A percentile compares a stretch with the other conserved stretches of the same genome.
These are phyloP conservation scores for Silene conica DNA, from an alignment of 148 eudicot species.

Conservation along the genomic window DNA sequence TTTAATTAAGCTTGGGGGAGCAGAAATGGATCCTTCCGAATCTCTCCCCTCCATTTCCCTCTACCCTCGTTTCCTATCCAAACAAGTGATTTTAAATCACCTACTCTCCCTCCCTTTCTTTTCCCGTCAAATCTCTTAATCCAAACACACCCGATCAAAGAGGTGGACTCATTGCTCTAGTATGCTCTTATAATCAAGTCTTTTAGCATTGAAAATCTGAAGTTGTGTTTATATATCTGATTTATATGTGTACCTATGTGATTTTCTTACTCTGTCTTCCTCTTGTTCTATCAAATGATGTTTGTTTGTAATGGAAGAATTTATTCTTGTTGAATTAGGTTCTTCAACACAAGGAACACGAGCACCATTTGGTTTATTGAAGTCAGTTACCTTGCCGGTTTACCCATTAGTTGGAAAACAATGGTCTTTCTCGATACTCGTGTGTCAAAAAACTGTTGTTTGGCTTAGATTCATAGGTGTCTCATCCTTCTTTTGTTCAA, in stretches of 20 bases:
- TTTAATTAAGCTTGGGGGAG: no score
- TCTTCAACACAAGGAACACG: neutral
- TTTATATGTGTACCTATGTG: neutral
- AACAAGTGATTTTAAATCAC: no score
- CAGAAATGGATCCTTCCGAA: no score
- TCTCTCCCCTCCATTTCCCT: no score
- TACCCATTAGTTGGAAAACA: neutral
- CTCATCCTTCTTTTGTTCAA: neutral
- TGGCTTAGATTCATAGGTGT: neutral
- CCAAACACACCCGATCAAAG: no score
- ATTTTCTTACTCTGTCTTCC: neutral
- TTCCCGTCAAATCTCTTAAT: no score
- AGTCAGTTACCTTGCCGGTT: neutral
- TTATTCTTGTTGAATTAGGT: slow-evolving; percentile 1
- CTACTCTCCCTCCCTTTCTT: no score
- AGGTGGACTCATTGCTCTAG: neutral
- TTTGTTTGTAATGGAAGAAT: neutral
- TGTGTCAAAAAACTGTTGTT: neutral
- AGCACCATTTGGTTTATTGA: neutral
- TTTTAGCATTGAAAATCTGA: neutral
- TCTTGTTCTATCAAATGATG: neutral
- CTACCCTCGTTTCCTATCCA: no score
- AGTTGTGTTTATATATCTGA: neutral
- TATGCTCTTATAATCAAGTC: neutral
- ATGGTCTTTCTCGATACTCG: slow-evolving; percentile 8